Evolutionary conservation across 176 grass and related monocot species (phyloP), one percentile per base, ranked within the genome.

Genomic region (Avena atlantica): DNA sequence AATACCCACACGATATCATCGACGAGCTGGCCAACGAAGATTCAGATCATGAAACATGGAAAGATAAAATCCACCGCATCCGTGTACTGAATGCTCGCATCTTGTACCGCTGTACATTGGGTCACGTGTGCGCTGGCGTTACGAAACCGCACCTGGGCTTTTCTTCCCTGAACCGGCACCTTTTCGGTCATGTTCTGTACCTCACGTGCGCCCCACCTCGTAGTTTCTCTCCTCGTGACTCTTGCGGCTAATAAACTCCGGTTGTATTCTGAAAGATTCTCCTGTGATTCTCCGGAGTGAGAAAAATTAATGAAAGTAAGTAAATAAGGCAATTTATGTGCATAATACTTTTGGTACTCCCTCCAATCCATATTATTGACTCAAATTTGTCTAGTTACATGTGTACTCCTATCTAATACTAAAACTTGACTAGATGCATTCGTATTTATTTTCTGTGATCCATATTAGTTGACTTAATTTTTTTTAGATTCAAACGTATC

Each of bases 141-240:
- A 74, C 59, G 42, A 5, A 29, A 21, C 29, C 63, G 48, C 8
- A 5, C 7, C 51, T 5, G 23, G 2, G 23, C 72, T 17, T 75
- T 74, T 31, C 5, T 70, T 34, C 6, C 6, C 68, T n/a, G 37
- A 67, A 70, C 31, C 16, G 16, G 4, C 19, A 7, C 1, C 52
- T 23, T 62, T 77, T 13, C 5, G 12, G 7, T 51, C 25, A 0
- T 37, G 42, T 13, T 24, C 20, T 40, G 53, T 80, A 5, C 85
- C 42, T 87, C 78, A 87, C 56, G 85, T 81, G 78, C 27, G 27
- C 19, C 36, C 24, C 49, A 56, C 31, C 75, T 63, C 19, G 6
- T 55, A 50, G 67, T 82, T 52, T 69, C 61, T 44, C 17, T 29
- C n/a, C 78, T 47, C 59, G 58, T 65, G 59, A 12, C 37, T 4